A percentile compares a stretch with the other conserved stretches of the same genome.
These are phyloP conservation scores for Ogataea hybrid DNA, from an alignment of 1,139 yeast genomes.

Conservation along the genomic window DNA sequence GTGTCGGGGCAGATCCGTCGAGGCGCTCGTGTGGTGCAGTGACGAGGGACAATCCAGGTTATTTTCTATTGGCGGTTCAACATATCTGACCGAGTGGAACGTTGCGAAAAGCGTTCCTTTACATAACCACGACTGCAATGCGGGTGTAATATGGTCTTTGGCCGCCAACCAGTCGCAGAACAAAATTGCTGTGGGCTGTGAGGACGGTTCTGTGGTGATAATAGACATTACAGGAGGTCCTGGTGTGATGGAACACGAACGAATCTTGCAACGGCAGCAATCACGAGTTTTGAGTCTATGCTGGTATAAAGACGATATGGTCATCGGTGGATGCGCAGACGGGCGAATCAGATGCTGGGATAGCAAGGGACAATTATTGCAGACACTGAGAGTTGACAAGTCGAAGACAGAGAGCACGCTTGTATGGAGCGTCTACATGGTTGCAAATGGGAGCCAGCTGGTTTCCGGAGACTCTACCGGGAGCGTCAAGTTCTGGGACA, in stretches of 20 bases:
- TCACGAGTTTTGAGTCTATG: constrained; percentile 76
- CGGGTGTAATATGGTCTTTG: constrained; percentile 92
- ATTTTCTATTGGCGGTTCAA: constrained; percentile 93
- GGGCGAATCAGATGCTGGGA: constrained; percentile 87
- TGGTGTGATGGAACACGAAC: constrained; percentile 75
- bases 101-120: constrained; percentile 68
- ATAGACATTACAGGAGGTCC: constrained; percentile 81
- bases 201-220: constrained; percentile 86
- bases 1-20: constrained; percentile 79
- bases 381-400: constrained; percentile 54
- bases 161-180: constrained; percentile 61
- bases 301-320: constrained; percentile 62
- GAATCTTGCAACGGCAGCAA: constrained; percentile 80
- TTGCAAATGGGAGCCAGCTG: constrained; percentile 63
- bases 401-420: constrained; percentile 57
- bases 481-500: constrained; percentile 89
- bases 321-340: constrained; percentile 95
- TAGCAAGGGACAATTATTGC: constrained; percentile 30
- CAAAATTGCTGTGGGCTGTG: constrained; percentile 88
- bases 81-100: constrained; percentile 92
- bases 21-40: constrained; percentile 82
- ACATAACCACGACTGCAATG: constrained; percentile 82
- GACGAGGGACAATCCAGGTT: constrained; percentile 50
- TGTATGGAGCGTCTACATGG: constrained; percentile 78
- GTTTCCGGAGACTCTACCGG: constrained; percentile 98